Percentiles rank a stretch among this genome's conserved stretches.
Conservation (phyloP, 768 basidiomycete genomes). For the Kwoniella botswanensis region DNA sequence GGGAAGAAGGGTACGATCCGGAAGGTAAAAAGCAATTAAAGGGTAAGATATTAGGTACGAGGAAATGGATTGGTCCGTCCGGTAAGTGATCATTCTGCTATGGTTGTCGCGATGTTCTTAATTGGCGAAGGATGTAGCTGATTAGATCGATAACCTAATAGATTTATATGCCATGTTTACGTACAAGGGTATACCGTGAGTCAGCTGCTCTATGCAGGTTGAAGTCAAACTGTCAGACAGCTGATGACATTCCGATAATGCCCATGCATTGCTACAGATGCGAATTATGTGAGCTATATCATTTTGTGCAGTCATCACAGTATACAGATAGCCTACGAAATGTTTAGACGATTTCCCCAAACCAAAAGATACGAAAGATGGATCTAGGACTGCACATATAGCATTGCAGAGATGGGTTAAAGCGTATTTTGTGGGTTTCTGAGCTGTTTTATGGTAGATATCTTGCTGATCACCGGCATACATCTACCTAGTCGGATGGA, state of each 20-base stretch:
- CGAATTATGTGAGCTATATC: conserved; percentile 11
- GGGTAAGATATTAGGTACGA: conserved; percentile 64
- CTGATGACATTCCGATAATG: neutral
- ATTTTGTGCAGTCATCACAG: neutral
- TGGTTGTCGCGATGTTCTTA: too few relatives aligned
- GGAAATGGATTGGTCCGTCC: conserved; percentile 80
- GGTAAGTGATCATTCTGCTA: conserved; percentile 60
- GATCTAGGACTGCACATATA: conserved; percentile 56
- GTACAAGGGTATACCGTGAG: conserved; percentile 81
- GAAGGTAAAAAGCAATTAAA: conserved; percentile 71
- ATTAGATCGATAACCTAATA: conserved; percentile 46
- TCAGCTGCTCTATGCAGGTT: conserved; percentile 3
- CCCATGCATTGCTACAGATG: conserved; percentile 12
- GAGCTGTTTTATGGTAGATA: neutral
- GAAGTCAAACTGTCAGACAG: neutral
- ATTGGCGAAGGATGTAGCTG: neutral
- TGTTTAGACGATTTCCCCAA: conserved; percentile 60
- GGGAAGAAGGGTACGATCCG: conserved; percentile 75
- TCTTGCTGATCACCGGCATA: neutral
- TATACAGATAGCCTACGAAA: conserved; percentile 60
- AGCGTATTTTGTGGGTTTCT: conserved; percentile 66
- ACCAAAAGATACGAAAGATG: conserved; percentile 25
- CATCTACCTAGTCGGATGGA: conserved; percentile 33
- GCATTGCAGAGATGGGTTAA: conserved; percentile 74
- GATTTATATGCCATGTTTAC: conserved; percentile 80